Evolutionary conservation across 805 yeast genomes (phyloP).

Genomic region (Hanseniaspora occidentalis): DNA sequence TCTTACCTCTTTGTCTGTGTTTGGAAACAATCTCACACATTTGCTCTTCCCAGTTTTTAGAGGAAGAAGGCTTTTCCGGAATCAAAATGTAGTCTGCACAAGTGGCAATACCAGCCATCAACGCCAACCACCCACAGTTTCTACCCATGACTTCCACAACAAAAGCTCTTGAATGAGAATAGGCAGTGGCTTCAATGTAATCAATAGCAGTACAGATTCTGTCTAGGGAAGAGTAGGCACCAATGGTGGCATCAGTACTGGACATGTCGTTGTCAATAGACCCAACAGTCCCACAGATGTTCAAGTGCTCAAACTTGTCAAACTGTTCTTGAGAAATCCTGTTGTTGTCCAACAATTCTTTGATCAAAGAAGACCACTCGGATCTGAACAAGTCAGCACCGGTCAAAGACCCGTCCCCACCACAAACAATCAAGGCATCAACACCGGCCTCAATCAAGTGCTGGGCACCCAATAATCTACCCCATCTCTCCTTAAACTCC

Average conservation of each 20-base stretch:
- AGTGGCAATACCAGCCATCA: constrained; percentile 95
- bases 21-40: constrained; percentile 61
- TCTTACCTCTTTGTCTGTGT: constrained; percentile 77
- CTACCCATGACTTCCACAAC: constrained; percentile 99
- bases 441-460: constrained; percentile 61
- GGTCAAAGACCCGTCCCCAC: constrained; percentile 75
- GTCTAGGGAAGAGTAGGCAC: constrained; percentile 67
- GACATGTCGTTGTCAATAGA: constrained; percentile 82
- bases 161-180: constrained; percentile 93
- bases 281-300: constrained; percentile 66
- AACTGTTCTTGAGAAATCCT: constrained; percentile 35
- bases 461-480: constrained; percentile 50
- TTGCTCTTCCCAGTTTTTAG: constrained; percentile 67
- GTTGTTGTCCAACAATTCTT: constrained; percentile 37
- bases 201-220: constrained; percentile 68
- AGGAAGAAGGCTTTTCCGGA: constrained; percentile 83
- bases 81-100: constrained; percentile 90
- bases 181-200: constrained; percentile 94
- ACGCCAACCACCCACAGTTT: constrained; percentile 97
- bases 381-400: constrained; percentile 69
- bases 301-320: constrained; percentile 40
- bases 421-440: constrained; percentile 69
- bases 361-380: constrained; percentile 65
- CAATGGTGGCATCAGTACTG: constrained; percentile 74
- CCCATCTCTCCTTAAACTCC: constrained; percentile 54